Evolutionary conservation across 208 protist genomes (phyloP).

Genomic region (Acanthamoeba healyi): DNA sequence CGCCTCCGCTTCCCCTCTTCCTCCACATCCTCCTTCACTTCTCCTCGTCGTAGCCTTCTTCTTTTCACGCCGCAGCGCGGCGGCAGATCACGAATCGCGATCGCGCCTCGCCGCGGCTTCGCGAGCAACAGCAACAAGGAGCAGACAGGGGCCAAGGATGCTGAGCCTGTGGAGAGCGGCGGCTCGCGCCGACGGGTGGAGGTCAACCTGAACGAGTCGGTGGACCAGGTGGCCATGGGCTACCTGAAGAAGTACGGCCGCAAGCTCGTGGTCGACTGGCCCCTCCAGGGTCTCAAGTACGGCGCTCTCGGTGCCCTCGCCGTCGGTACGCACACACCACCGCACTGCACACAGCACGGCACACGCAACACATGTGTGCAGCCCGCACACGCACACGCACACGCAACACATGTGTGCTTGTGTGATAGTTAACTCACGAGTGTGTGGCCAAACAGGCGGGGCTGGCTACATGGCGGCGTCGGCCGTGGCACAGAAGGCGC

Average conservation of each 20-base stretch:
- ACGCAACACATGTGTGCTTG: too few species aligned
- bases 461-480: slow-evolving; percentile 31
- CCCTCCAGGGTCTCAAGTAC: slow-evolving; percentile 24
- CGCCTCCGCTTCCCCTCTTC: too few species aligned
- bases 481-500: slow-evolving; percentile 31
- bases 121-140: neutral
- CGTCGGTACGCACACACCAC: too few species aligned
- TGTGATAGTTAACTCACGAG: too few species aligned
- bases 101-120: neutral
- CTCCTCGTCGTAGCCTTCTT: too few species aligned
- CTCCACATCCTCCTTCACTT: too few species aligned
- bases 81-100: neutral
- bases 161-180: neutral
- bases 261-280: slow-evolving; percentile 5
- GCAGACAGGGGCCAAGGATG: neutral
- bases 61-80: neutral
- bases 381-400: too few species aligned
- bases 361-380: too few species aligned
- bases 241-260: slow-evolving; percentile 22
- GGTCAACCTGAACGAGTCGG: slow-evolving; percentile 3
- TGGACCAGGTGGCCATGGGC: slow-evolving; percentile 26
- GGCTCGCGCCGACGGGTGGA: neutral
- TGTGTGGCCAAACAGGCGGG: neutral
- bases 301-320: neutral
- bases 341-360: too few species aligned